phyloP scores from a whole-genome alignment of 2,329 filamentous ascomycete species.

The Helotiales sp. region DNA sequence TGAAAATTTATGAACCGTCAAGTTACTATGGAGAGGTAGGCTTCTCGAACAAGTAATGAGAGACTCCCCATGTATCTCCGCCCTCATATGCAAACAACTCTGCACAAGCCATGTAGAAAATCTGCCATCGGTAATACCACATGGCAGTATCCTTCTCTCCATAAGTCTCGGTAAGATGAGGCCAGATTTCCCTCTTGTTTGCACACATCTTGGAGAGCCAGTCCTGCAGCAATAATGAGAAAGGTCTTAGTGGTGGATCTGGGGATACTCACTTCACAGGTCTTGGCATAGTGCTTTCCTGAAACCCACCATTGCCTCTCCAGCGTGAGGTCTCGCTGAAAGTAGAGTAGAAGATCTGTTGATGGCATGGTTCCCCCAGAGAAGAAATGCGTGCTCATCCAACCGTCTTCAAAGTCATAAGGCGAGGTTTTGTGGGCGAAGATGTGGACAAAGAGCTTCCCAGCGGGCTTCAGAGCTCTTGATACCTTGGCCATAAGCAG shows the following conservation, averaged over 20 bases:
- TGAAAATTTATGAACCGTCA: not conserved
- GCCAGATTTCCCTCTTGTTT: conserved; percentile 62
- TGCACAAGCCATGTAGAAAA: conserved; percentile 71
- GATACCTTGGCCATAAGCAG: conserved; percentile 63
- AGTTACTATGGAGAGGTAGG: conserved; percentile 19
- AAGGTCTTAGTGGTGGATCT: not conserved
- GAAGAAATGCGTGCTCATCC: conserved; percentile 76
- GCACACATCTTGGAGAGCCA: conserved; percentile 62
- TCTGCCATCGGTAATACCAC: conserved; percentile 72
- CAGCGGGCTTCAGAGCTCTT: conserved; percentile 57
- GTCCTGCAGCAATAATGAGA: conserved; percentile 41
- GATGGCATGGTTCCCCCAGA: conserved; percentile 72
- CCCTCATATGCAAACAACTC: conserved; percentile 67
- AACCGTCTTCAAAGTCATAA: conserved; percentile 70
- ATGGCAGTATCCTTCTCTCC: conserved; percentile 57
- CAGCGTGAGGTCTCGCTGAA: conserved; percentile 61
- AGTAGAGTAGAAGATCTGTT: conserved; percentile 65
- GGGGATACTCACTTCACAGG: conserved; percentile 56
- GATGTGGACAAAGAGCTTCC: conserved; percentile 70
- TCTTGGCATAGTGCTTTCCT: conserved; percentile 67
- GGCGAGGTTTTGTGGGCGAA: conserved; percentile 65
- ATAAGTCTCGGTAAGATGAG: conserved; percentile 64
- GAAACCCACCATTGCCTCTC: conserved; percentile 71
- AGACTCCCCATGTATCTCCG: conserved; percentile 68
- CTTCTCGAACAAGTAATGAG: conserved; percentile 68